Evolutionary conservation across 805 yeast species (phyloP).

Genomic region (Yamadazyma philogaea): DNA sequence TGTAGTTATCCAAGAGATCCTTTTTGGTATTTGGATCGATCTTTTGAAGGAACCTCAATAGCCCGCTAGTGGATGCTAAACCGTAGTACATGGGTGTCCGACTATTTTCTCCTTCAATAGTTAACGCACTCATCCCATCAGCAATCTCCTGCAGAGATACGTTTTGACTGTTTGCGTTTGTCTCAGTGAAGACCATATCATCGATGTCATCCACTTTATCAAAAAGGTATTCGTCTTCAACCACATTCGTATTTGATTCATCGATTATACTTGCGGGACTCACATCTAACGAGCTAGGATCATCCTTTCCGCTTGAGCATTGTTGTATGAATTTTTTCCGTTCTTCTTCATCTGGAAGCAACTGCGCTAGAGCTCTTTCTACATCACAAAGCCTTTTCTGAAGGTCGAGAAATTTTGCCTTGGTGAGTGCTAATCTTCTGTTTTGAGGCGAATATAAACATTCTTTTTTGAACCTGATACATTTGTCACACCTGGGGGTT

Average conservation of each 20-base stretch:
- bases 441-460: constrained; percentile 13
- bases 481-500: constrained; percentile 8
- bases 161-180: background rate
- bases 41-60: constrained; percentile 9
- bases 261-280: background rate
- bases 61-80: constrained; percentile 10
- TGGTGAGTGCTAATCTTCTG: constrained; percentile 9
- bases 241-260: background rate
- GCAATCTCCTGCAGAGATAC: background rate
- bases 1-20: constrained; percentile 4
- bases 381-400: constrained; percentile 4
- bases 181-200: constrained; percentile 8
- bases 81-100: constrained; percentile 12
- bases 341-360: constrained; percentile 1
- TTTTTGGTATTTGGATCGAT: constrained; percentile 2
- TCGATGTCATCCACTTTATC: constrained; percentile 8
- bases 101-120: constrained; percentile 5
- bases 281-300: background rate
- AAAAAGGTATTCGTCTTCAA: constrained; percentile 6
- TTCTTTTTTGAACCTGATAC: constrained; percentile 9
- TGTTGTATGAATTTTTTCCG: background rate
- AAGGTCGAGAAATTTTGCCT: constrained; percentile 9
- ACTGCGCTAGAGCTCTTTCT: background rate
- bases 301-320: background rate
- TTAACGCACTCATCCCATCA: constrained; percentile 16